Evolutionary conservation across 371 early-diverging fungal genomes (phyloP).

Genomic region (Zychaea mexicana): DNA sequence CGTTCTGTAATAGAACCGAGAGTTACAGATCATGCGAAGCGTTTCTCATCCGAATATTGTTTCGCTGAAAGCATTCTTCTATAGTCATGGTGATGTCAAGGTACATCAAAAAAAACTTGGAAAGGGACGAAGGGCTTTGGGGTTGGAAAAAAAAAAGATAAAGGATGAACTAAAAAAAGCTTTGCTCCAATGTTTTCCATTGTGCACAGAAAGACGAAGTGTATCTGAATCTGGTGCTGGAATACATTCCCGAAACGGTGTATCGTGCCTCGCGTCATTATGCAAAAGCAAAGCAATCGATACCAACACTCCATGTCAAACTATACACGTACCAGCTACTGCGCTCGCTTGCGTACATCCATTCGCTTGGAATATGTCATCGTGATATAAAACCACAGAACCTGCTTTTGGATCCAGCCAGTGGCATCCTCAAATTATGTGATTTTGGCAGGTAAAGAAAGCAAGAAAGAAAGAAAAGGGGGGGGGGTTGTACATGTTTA

Average conservation of each 20-base stretch:
- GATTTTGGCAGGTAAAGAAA: slow-evolving; percentile 92
- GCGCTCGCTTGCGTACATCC: slow-evolving; percentile 79
- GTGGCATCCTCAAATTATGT: slow-evolving; percentile 95
- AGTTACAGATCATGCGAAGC: slow-evolving; percentile 88
- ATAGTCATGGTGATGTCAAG: slow-evolving; percentile 70
- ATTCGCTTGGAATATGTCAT: slow-evolving; percentile 54
- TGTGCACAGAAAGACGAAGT: slow-evolving; percentile 83
- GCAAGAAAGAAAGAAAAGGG: slow-evolving; percentile 9
- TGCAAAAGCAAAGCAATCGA: slow-evolving; percentile 86
- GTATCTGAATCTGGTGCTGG: slow-evolving; percentile 85
- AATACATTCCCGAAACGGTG: slow-evolving; percentile 88
- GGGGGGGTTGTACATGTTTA: not conserved
- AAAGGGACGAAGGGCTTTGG: not conserved
- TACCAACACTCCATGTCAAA: slow-evolving; percentile 93
- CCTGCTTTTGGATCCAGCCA: slow-evolving; percentile 75
- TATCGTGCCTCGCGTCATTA: slow-evolving; percentile 85
- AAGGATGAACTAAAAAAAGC: not conserved
- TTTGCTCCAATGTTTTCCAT: too few species aligned
- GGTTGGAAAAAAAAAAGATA: not conserved
- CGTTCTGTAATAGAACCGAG: slow-evolving; percentile 70
- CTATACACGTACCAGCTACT: slow-evolving; percentile 96
- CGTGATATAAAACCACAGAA: slow-evolving; percentile 74
- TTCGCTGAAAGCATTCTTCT: slow-evolving; percentile 79
- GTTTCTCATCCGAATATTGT: slow-evolving; percentile 88
- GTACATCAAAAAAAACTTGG: too few species aligned